phyloP scores from a whole-genome alignment of 306 rosid genomes.

The Erythrophleum fordii region DNA sequence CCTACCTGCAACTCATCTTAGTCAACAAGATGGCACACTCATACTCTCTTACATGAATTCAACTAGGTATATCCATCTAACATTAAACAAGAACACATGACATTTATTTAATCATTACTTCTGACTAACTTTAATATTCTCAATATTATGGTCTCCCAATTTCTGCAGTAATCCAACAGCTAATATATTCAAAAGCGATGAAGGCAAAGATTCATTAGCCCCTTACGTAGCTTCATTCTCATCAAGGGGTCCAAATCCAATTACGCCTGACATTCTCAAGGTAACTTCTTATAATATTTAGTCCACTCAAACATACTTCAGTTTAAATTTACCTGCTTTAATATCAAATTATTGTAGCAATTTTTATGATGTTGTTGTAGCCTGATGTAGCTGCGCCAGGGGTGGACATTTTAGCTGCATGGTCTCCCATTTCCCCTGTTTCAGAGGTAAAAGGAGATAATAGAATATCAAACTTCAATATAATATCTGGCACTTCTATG shows the following conservation, averaged over 20 bases:
- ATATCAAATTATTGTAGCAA: no score
- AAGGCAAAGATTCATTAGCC: slow-evolving; percentile 34
- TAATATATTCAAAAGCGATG: slow-evolving; percentile 36
- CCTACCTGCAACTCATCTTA: background rate
- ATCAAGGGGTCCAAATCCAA: slow-evolving; percentile 56
- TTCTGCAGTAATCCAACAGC: slow-evolving; percentile 43
- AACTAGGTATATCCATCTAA: background rate
- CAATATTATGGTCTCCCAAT: background rate
- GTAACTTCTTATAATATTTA: no score
- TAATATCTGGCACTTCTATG: slow-evolving; percentile 52
- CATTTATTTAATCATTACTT: background rate
- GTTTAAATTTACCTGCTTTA: no score
- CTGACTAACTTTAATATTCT: background rate
- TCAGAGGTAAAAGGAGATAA: background rate
- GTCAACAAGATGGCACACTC: background rate
- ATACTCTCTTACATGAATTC: background rate
- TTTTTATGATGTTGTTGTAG: background rate
- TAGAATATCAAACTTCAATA: slow-evolving; percentile 11
- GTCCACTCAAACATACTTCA: no score
- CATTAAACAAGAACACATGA: background rate
- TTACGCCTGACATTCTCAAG: slow-evolving; percentile 45
- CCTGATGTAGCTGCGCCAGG: slow-evolving; percentile 57
- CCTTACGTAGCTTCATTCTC: slow-evolving; percentile 48
- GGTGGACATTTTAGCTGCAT: slow-evolving; percentile 50
- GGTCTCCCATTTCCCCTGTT: slow-evolving; percentile 26